Evolutionary conservation across 306 rosid genomes (phyloP).

Genomic region (Citrullus mucosospermus): DNA sequence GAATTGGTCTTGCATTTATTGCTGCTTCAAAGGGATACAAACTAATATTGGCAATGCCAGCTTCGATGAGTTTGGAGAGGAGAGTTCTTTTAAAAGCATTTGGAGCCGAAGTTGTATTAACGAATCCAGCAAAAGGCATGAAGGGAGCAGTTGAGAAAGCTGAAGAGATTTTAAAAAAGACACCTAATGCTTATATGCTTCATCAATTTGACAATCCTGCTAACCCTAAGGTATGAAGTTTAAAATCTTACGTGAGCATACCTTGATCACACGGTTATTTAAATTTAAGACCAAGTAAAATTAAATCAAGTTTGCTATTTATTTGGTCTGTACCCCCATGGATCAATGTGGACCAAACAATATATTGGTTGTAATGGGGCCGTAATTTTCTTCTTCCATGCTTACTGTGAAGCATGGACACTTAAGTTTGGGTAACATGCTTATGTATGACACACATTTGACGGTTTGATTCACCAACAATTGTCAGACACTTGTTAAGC

Average conservation of each 20-base stretch:
- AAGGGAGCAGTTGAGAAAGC: conserved; percentile 98
- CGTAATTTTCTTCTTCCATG: neutral
- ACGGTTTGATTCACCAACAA: neutral
- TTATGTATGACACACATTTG: neutral
- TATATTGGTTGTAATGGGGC: neutral
- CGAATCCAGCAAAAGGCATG: conserved; percentile 88
- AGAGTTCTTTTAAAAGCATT: conserved; percentile 92
- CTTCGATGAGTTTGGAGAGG: conserved; percentile 97
- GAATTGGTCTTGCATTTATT: conserved; percentile 95
- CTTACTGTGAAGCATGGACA: neutral
- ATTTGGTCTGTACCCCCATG: neutral
- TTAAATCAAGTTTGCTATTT: neutral
- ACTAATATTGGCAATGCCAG: conserved; percentile 91
- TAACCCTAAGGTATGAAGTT: conserved; percentile 77
- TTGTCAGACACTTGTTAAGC: neutral
- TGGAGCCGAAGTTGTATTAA: conserved; percentile 93
- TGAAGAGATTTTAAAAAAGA: conserved; percentile 74
- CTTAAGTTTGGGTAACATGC: neutral
- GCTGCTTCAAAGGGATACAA: conserved; percentile 96
- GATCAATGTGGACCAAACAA: neutral
- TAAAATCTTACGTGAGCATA: neutral
- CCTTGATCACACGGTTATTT: neutral
- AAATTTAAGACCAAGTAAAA: neutral
- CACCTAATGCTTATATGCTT: conserved; percentile 82
- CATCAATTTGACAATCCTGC: conserved; percentile 98